phyloP scores from a whole-genome alignment of 331 rosid genomes.

The Phaseolus coccineus region DNA sequence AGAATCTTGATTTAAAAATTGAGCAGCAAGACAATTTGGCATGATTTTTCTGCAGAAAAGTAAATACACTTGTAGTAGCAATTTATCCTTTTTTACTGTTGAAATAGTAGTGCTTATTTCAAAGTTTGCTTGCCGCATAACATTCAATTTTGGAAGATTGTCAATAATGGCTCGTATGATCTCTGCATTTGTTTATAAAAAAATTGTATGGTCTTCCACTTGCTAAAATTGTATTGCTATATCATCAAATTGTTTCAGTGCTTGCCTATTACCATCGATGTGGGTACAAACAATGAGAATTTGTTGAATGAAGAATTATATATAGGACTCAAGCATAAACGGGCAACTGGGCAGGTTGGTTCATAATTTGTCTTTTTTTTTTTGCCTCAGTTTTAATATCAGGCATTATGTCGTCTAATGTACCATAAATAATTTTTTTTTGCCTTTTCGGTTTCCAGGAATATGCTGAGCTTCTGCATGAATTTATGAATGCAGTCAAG shows the following conservation, averaged over 20 bases:
- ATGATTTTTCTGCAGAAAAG: constrained; percentile 5
- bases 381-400: constrained; percentile 33
- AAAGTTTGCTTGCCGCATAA: constrained; percentile 12
- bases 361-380: constrained; percentile 25
- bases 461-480: constrained; percentile 83
- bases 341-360: constrained; percentile 98
- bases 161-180: background rate
- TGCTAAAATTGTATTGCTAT: constrained; percentile 17
- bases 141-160: constrained; percentile 31
- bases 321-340: constrained; percentile 89
- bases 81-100: constrained; percentile 16
- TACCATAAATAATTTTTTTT: constrained; percentile 37
- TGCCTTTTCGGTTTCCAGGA: constrained; percentile 56
- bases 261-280: constrained; percentile 98
- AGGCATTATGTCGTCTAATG: background rate
- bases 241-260: constrained; percentile 66
- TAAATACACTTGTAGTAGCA: background rate
- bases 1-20: too few species aligned
- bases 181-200: background rate
- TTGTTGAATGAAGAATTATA: constrained; percentile 88
- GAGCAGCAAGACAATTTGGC: background rate
- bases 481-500: constrained; percentile 92
- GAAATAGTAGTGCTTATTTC: constrained; percentile 3
- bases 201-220: background rate
- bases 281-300: constrained; percentile 93